These are phyloP conservation scores for Backusella australiensis DNA, from an alignment of 192 early-diverging fungal genomes.

Conservation along the genomic window DNA sequence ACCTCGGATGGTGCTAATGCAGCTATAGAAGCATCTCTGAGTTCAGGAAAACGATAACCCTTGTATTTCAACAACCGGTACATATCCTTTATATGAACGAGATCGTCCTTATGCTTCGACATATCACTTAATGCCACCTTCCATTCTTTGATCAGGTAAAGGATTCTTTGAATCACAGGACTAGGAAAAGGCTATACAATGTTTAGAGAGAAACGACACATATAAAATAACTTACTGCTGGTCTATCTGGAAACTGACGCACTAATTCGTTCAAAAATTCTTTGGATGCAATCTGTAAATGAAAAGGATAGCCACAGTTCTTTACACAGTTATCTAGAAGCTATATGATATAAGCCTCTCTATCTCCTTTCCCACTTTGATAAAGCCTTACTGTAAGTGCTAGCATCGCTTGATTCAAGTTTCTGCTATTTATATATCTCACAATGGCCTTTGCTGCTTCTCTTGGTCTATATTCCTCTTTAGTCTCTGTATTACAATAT, in stretches of 20 bases:
- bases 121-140: conserved; percentile 81
- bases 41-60: conserved; percentile 75
- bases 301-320: conserved; percentile 98
- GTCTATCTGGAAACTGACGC: conserved; percentile 88
- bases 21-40: conserved; percentile 57
- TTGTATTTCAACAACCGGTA: conserved; percentile 85
- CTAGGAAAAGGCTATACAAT: conserved; percentile 50
- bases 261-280: conserved; percentile 98
- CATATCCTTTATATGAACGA: conserved; percentile 95
- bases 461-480: conserved; percentile 51
- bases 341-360: conserved; percentile 24
- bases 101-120: conserved; percentile 91
- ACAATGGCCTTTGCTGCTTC: conserved; percentile 74
- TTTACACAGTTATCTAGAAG: conserved; percentile 97
- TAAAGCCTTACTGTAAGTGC: conserved; percentile 55
- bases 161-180: conserved; percentile 79
- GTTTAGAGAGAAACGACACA: neutral
- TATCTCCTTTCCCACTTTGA: neutral
- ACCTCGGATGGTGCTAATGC: conserved; percentile 58
- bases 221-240: conserved; percentile 54
- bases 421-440: conserved; percentile 60
- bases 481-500: neutral
- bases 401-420: conserved; percentile 55
- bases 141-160: conserved; percentile 96
- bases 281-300: conserved; percentile 91